Evolutionary conservation across 2,329 filamentous ascomycete species (phyloP).

Genomic region (Verticillium dahliae): DNA sequence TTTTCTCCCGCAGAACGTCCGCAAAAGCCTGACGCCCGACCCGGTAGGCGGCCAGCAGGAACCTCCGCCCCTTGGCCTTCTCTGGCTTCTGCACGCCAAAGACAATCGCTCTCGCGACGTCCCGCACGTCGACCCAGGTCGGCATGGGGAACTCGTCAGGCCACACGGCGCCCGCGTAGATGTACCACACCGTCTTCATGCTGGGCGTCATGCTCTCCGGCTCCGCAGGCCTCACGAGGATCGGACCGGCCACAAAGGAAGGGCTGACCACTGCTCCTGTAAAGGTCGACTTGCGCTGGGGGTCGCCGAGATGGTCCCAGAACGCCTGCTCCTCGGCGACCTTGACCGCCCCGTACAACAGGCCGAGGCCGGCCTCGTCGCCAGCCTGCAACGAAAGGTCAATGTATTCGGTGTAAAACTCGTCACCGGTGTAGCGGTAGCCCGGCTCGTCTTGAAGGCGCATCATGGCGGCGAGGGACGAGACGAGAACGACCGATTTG

Average conservation of each 20-base stretch:
- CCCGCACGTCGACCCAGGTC: constrained; percentile 9
- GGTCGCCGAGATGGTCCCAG: constrained; percentile 13
- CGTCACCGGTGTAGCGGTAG: constrained; percentile 5
- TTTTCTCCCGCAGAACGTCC: constrained; percentile 5
- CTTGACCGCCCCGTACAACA: constrained; percentile 24
- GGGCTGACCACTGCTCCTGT: constrained; percentile 22
- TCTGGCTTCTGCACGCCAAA: constrained; percentile 3
- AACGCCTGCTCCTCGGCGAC: constrained; percentile 20
- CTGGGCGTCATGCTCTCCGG: constrained; percentile 6
- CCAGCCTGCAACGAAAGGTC: background rate
- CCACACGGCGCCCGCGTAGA: constrained; percentile 2
- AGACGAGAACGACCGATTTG: constrained; percentile 2
- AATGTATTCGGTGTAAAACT: background rate
- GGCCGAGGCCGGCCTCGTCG: constrained; percentile 6
- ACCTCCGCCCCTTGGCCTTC: background rate
- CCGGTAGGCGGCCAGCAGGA: constrained; percentile 1
- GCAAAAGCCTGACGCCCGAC: constrained; percentile 2
- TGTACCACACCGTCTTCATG: background rate
- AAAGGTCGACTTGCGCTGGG: constrained; percentile 7
- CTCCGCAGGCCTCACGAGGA: constrained; percentile 6
- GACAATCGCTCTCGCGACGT: constrained; percentile 4
- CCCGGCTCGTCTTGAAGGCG: constrained; percentile 12
- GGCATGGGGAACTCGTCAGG: background rate
- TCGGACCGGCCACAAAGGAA: constrained; percentile 19
- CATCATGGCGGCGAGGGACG: constrained; percentile 4